Base-by-base conservation (phyloP, 768 basidiomycete species). In the Naematelia encephala region DNA sequence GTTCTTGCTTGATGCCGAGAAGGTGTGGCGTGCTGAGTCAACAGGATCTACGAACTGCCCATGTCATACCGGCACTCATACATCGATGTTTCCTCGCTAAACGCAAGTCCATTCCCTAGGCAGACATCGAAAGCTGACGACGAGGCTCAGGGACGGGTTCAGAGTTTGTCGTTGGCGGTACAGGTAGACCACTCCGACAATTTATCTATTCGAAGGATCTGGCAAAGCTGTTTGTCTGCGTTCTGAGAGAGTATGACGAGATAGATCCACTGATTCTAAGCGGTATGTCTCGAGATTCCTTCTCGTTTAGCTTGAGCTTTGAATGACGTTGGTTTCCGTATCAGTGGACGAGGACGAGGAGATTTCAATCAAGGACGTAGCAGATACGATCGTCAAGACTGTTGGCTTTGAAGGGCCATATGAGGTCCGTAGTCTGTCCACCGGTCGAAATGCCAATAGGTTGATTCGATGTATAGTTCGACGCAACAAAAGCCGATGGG, bases 181-280 rank as follows among this genome's bases (percentile, higher is more conserved):
- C 90, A 0, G 93, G 93, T 29, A 90, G 87, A 66, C 93, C 93
- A 5, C 83, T 96, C 30, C 85, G 93, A n/a, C 93, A 97, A 77
- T 97, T 97, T 77, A 93, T 96, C 78, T 97, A 91, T 80, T 96
- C 93, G n/a, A 82, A 84, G 50, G 92, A 98, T 78, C 86, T 97
- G 50, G 93, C 92, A 45, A 94, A 90, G 77, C 81, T 94, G 56
- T 94, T 96, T 81, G 88, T 96, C 73, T 76, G 74, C 72, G 64
- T 64, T 4, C 78, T 93, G 63, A 82, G 89, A 46, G 88, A 94
- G 72, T 96, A 98, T 75, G 84, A 92, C 53, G 87, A 90, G 67
- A 87, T 94, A 51, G 91, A 94, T 66, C 93, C 93, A 4, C 80
- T 97, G 75, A 97, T 96, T 68, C 82, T 97, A 16, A 92, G 90